Conservation (phyloP, 495 filamentous ascomycete genomes). For the Sabuloglossum arenarium region DNA sequence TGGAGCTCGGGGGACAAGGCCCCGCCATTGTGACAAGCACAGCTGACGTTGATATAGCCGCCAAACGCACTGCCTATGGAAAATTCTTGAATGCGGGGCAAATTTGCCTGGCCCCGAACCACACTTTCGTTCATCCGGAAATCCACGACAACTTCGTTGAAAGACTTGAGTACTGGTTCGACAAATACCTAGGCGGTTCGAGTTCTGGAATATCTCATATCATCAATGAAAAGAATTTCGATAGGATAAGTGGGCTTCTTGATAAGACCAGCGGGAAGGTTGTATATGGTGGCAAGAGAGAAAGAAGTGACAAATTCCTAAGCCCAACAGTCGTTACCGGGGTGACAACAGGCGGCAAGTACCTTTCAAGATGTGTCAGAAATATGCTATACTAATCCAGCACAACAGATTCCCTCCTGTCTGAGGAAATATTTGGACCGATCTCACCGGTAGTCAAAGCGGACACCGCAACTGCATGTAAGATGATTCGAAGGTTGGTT, state of each 20-base stretch:
- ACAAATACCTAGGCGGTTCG: background rate
- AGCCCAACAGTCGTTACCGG: background rate
- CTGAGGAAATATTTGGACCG: constrained; percentile 5
- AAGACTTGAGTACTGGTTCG: background rate
- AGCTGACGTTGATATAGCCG: constrained; percentile 8
- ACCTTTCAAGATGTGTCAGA: background rate
- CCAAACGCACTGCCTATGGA: constrained; percentile 7
- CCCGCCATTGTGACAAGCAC: constrained; percentile 10
- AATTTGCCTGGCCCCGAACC: constrained; percentile 9
- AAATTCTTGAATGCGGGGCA: constrained; percentile 9
- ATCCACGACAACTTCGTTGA: constrained; percentile 1
- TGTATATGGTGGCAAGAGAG: background rate
- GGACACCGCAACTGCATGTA: background rate
- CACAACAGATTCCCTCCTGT: background rate
- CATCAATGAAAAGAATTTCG: constrained; percentile 6
- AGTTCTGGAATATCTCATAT: constrained; percentile 1
- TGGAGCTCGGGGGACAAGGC: constrained; percentile 11
- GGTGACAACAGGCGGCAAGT: background rate
- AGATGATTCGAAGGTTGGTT: background rate
- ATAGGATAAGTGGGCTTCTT: constrained; percentile 2
- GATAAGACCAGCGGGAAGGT: background rate
- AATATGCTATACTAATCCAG: background rate
- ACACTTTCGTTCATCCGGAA: constrained; percentile 6
- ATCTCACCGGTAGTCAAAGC: constrained; percentile 1
- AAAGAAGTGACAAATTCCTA: background rate